phyloP scores from a whole-genome alignment of 306 rosid species.

The Phaseolus lunatus region DNA sequence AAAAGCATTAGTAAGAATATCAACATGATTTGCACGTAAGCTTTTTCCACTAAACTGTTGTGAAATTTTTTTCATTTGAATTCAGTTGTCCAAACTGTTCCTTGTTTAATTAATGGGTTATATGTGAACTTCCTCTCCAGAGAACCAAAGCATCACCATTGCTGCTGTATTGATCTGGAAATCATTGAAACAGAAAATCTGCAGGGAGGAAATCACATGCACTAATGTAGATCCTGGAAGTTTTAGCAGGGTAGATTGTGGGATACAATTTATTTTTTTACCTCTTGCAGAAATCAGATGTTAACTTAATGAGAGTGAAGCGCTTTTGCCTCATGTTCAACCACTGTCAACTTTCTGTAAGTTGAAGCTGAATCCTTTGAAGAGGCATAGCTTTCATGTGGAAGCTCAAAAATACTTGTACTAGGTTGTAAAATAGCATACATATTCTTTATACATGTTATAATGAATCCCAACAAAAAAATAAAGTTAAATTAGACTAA shows the following conservation, averaged over 20 bases:
- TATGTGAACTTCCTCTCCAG: constrained; percentile 6
- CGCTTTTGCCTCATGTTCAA: background rate
- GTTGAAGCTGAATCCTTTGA: constrained; percentile 12
- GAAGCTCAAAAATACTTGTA: background rate
- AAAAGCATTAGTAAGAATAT: constrained; percentile 21
- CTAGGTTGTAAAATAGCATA: too few species aligned
- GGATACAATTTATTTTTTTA: background rate
- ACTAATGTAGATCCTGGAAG: constrained; percentile 7
- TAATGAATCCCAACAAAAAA: too few species aligned
- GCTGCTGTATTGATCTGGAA: background rate
- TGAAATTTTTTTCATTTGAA: background rate
- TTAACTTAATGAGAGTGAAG: background rate
- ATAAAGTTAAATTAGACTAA: too few species aligned
- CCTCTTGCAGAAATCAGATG: background rate
- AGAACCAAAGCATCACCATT: background rate
- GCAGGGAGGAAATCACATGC: constrained; percentile 7
- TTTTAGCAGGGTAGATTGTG: constrained; percentile 8
- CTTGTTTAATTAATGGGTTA: background rate
- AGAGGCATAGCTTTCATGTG: background rate
- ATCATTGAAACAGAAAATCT: background rate
- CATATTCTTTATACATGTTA: too few species aligned
- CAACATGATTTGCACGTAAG: constrained; percentile 49
- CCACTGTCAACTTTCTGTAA: background rate
- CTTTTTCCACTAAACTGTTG: constrained; percentile 25
- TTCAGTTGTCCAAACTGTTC: background rate